phyloP scores from a whole-genome alignment of 2,329 filamentous ascomycete genomes.

The Phaeomoniella chlamydospora region DNA sequence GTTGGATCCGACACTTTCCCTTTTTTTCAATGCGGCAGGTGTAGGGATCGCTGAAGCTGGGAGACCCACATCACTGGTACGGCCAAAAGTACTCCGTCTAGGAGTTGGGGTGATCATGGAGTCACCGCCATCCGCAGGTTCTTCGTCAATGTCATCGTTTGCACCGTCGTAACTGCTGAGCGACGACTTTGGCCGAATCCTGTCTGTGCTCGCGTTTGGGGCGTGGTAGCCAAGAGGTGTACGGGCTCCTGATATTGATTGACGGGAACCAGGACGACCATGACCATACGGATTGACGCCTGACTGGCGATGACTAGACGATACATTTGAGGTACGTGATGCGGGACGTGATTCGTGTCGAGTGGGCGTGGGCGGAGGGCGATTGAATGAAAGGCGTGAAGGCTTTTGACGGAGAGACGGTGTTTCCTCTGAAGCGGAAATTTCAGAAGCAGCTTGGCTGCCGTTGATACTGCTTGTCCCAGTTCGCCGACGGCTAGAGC shows the following conservation, averaged over 20 bases:
- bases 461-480: slow-evolving; percentile 33
- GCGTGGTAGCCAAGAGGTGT: slow-evolving; percentile 7
- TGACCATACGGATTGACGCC: slow-evolving; percentile 6
- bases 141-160: slow-evolving; percentile 7
- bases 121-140: background rate
- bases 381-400: slow-evolving; percentile 49
- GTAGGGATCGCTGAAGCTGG: slow-evolving; percentile 46
- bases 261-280: slow-evolving; percentile 10
- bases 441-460: background rate
- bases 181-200: slow-evolving; percentile 12
- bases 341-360: slow-evolving; percentile 8
- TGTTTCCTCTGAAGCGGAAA: slow-evolving; percentile 6
- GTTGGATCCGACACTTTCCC: slow-evolving; percentile 31
- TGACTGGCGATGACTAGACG: slow-evolving; percentile 1
- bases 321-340: slow-evolving; percentile 12
- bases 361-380: slow-evolving; percentile 28
- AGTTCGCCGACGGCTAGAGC: slow-evolving; percentile 54
- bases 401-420: slow-evolving; percentile 16
- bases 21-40: slow-evolving; percentile 31
- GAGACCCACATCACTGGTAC: slow-evolving; percentile 31
- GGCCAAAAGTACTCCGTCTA: slow-evolving; percentile 18
- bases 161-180: slow-evolving; percentile 11
- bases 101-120: slow-evolving; percentile 7
- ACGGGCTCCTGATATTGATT: slow-evolving; percentile 8
- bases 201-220: slow-evolving; percentile 13